Conservation (phyloP, 495 filamentous ascomycete genomes). For the Xylaria venustula region DNA sequence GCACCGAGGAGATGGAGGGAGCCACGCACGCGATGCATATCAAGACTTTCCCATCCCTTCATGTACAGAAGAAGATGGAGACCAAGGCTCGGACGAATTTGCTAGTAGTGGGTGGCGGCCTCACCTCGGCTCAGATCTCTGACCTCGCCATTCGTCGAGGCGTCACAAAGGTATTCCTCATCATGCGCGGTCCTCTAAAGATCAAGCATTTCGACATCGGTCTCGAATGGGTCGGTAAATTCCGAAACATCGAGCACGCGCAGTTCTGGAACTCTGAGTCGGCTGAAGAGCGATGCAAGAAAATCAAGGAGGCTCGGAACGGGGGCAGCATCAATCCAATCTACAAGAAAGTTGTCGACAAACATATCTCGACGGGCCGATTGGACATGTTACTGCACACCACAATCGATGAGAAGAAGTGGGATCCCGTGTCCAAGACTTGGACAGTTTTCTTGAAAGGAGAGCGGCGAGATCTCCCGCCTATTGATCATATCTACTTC, state of each 20-base stretch:
- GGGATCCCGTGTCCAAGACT: constrained; percentile 32
- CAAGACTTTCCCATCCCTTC: constrained; percentile 43
- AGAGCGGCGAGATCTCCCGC: constrained; percentile 46
- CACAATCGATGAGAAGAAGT: constrained; percentile 33
- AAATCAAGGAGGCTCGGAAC: constrained; percentile 55
- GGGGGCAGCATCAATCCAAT: constrained; percentile 62
- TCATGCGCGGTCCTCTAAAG: constrained; percentile 58
- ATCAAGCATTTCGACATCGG: constrained; percentile 65
- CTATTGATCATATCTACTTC: constrained; percentile 64
- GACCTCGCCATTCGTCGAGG: constrained; percentile 55
- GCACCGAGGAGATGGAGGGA: constrained; percentile 39
- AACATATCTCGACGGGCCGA: constrained; percentile 42
- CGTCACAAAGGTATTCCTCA: constrained; percentile 54
- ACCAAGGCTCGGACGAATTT: constrained; percentile 48
- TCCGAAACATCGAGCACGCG: constrained; percentile 61
- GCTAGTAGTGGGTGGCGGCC: constrained; percentile 59
- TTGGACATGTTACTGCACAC: constrained; percentile 52
- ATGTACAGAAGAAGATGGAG: constrained; percentile 32
- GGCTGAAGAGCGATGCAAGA: constrained; percentile 57
- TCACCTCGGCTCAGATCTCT: constrained; percentile 60
- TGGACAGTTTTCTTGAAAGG: constrained; percentile 53
- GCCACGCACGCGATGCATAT: constrained; percentile 58
- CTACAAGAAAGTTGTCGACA: constrained; percentile 54
- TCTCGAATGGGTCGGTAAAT: constrained; percentile 66
- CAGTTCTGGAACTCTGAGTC: constrained; percentile 61